Evolutionary conservation across 345 rosid genomes (phyloP).

Genomic region (Citrus medica): DNA sequence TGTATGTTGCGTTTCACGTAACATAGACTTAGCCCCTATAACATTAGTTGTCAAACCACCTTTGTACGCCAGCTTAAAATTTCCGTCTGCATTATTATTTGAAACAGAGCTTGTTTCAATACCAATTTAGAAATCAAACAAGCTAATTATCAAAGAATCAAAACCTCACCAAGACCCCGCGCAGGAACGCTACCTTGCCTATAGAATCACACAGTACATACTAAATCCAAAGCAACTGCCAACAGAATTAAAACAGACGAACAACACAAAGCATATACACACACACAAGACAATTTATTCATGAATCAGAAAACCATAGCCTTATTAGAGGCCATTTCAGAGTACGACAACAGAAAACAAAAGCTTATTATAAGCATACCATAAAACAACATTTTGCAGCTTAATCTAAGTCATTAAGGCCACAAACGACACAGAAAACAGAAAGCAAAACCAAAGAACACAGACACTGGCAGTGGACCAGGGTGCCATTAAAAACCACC

Average conservation of each 20-base stretch:
- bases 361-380: too few relatives aligned
- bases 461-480: neutral
- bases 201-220: neutral
- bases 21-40: too few relatives aligned
- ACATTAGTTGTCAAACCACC: too few relatives aligned
- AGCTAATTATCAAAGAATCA: too few relatives aligned
- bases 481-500: conserved; percentile 32
- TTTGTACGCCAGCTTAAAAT: too few relatives aligned
- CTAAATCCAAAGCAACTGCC: neutral
- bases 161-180: too few relatives aligned
- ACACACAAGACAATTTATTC: neutral
- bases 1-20: too few relatives aligned
- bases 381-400: neutral
- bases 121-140: too few relatives aligned
- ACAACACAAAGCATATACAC: neutral
- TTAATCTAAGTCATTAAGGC: neutral
- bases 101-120: too few relatives aligned
- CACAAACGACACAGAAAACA: neutral
- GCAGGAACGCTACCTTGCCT: too few relatives aligned
- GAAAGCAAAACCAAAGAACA: neutral
- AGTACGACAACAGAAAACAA: neutral
- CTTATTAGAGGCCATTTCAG: conserved; percentile 2
- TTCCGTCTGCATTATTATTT: too few relatives aligned
- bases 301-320: conserved; percentile 1
- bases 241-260: neutral